A percentile compares a stretch with the other conserved stretches of the same genome.
phyloP scores from a whole-genome alignment of 2,329 filamentous ascomycete species.

The Trichoderma sp. region DNA sequence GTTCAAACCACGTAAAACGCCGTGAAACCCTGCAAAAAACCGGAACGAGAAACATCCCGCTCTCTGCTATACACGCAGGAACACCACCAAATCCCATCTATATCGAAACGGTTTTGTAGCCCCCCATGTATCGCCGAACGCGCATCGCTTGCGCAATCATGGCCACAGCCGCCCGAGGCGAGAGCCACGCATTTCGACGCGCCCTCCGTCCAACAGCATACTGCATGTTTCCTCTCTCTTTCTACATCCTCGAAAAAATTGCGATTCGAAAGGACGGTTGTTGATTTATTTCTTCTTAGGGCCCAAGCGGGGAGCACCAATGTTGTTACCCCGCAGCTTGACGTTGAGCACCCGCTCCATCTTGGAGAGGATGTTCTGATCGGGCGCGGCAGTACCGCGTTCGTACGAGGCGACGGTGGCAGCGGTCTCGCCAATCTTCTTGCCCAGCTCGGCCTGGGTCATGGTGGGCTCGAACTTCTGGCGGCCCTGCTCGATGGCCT shows the following conservation, averaged over 20 bases:
- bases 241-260: not conserved
- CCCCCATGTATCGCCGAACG: conserved; percentile 4
- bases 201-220: not conserved
- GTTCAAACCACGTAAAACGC: conserved; percentile 29
- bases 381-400: conserved; percentile 73
- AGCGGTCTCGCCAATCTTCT: conserved; percentile 85
- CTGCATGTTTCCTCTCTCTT: conserved; percentile 4
- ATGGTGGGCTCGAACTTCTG: conserved; percentile 87
- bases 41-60: conserved; percentile 22
- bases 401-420: conserved; percentile 83
- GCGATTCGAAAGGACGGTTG: not conserved
- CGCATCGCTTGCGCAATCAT: conserved; percentile 10
- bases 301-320: conserved; percentile 31
- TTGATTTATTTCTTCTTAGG: conserved; percentile 63
- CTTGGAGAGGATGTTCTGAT: conserved; percentile 76
- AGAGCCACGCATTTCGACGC: not conserved
- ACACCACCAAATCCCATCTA: conserved; percentile 24
- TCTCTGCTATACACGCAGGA: conserved; percentile 26
- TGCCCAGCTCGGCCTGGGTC: conserved; percentile 87
- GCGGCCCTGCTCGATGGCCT: conserved; percentile 79
- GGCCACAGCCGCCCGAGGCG: not conserved
- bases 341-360: conserved; percentile 88
- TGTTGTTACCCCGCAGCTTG: conserved; percentile 70
- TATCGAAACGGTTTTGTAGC: conserved; percentile 19
- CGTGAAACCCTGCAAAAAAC: conserved; percentile 25